Evolutionary conservation across 306 rosid species (phyloP), one percentile per base, ranked within the genome.

Genomic region (Ammopiptanthus mongolicus): DNA sequence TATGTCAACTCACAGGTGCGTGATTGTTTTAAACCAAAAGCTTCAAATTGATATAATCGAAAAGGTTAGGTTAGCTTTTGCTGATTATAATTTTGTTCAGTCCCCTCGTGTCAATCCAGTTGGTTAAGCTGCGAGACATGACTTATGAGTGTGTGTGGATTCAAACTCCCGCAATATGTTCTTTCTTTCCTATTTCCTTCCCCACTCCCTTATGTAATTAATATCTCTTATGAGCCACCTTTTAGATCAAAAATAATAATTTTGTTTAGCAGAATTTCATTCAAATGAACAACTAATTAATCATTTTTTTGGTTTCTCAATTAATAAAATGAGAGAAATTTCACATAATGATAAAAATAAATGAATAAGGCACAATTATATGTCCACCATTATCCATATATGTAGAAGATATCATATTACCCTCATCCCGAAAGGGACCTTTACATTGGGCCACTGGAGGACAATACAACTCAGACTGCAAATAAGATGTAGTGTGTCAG

Each of bases 1-100:
- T 47, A 31, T 47, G 57, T 60, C 71, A 47, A 31, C 25, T 61
- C 37, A 19, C 71, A 61, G 47, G 71, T 61, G 47, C 78, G 70
- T 60, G 50, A 33, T 46, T 17, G 3, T 13, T 60, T 46, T 6
- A 41, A 36, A 55, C 52, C 37, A 37, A 8, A 36, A 14, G n/a
- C 21, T 69, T 34, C 47, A 14, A 13, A 66, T 42, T 21, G 36
- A 15, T 21, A 71, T 14, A 55, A 71, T 34, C 77, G n/a, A 10
- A 48, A 36, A 14, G 13, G n/a, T 74, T 68, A 2, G 47, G 3
- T 58, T 39, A 8, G 68, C 28, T 8, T 36, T 17, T 34, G 48
- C 13, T 23, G n/a, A 14, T 39, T 11, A 4, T 53, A 9, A 9
- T 21, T 53, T 53, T 2, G 5, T 25, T 4, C 3, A 25, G n/a